Evolutionary conservation across 768 basidiomycete species (phyloP).

Genomic region (Psilocybe subaeruginosa): DNA sequence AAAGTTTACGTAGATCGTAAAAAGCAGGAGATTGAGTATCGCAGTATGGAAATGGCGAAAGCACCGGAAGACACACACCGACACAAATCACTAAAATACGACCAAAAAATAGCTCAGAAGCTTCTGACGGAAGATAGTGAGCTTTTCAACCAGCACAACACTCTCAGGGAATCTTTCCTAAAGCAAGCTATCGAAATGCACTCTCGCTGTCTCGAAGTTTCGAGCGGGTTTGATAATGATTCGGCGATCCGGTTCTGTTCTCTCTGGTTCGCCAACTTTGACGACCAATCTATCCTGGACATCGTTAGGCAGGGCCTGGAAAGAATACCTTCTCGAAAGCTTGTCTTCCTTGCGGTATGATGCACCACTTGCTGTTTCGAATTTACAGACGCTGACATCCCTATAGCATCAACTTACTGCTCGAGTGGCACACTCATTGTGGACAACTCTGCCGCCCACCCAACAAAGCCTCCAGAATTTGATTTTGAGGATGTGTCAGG

Average conservation of each 20-base stretch:
- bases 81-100: slow-evolving; percentile 20
- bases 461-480: slow-evolving; percentile 67
- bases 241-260: slow-evolving; percentile 83
- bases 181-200: slow-evolving; percentile 84
- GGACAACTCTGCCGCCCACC: slow-evolving; percentile 31
- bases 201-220: slow-evolving; percentile 69
- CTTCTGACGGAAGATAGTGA: slow-evolving; percentile 49
- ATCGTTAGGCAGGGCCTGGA: slow-evolving; percentile 48
- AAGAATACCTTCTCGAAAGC: slow-evolving; percentile 82
- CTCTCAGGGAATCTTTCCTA: slow-evolving; percentile 63
- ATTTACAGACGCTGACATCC: neutral
- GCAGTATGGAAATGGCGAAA: slow-evolving; percentile 37
- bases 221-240: slow-evolving; percentile 77
- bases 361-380: neutral
- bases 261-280: slow-evolving; percentile 90
- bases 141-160: slow-evolving; percentile 57
- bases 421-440: slow-evolving; percentile 60
- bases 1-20: slow-evolving; percentile 78
- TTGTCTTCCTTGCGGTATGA: slow-evolving; percentile 78
- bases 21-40: slow-evolving; percentile 63
- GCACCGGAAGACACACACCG: slow-evolving; percentile 17
- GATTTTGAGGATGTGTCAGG: slow-evolving; percentile 76
- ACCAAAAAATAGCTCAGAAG: slow-evolving; percentile 33
- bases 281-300: slow-evolving; percentile 52
- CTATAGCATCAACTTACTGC: slow-evolving; percentile 86